Base-by-base conservation (phyloP, 306 rosid species). In the Medicago ruthenica region DNA sequence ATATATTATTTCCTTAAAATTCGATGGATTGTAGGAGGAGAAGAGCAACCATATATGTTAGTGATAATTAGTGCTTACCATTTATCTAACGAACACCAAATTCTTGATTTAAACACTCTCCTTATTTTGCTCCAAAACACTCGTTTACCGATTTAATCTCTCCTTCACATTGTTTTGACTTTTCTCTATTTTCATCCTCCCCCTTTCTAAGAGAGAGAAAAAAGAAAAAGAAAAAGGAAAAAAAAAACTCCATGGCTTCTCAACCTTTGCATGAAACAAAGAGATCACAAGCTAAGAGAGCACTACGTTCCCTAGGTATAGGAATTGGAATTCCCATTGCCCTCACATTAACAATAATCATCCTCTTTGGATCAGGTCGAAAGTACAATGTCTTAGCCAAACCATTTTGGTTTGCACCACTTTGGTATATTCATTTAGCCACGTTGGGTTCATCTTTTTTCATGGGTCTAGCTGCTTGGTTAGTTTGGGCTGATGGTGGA, bases 401-500 rank as follows among this genome's bases (percentile, higher is more conserved):
- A 14, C 93, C 93, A 0, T 34, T 86, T 7, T 89, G 98, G 96
- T 77, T 88, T 21, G 83, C 90, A 5, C 84, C 94, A 0, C 83
- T 90, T 1, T 92, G 96, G 97, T 48, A 87, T 83, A 39, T 92
- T 13, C 87, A 90, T 48, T 1, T 80, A 0, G 85, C 92, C 41
- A 78, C 91, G 0, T 16, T 86, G 65, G 82, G 86, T 0, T 90
- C 89, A 0, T 87, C 94, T 6, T 63, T 85, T 58, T 83, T 85
- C 39, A 85, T 88, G 88, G 92, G 96, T 0, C 88, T 90, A 0
- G 88, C 94, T 0, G 81, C 91, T 0, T 92, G 98, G 98, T 86
- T 90, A 0, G 87, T 90, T 4, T 92, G 98, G 96, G 94, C 91
- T 0, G 92, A 92, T 42, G 91, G 98, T 3, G 96, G 94, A 9